phyloP scores from a whole-genome alignment of 2,329 filamentous ascomycete species.

The Microdochium bolleyi region DNA sequence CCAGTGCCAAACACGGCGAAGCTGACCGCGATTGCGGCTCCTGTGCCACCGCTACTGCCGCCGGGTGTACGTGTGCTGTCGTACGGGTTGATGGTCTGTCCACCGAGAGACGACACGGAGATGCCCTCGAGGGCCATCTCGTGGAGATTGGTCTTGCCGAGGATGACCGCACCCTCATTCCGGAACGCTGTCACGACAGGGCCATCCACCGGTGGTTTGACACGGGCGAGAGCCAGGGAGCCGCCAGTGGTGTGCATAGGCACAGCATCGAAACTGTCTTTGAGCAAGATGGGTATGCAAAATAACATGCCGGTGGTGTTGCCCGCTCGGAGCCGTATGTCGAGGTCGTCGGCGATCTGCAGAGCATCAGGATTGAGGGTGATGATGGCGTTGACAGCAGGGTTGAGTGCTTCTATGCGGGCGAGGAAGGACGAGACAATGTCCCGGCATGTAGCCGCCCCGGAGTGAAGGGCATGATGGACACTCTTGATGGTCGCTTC shows the following conservation, averaged over 20 bases:
- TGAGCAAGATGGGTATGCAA: constrained; percentile 54
- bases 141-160: constrained; percentile 55
- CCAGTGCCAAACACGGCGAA: constrained; percentile 51
- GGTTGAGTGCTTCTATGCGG: constrained; percentile 49
- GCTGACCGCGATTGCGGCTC: constrained; percentile 46
- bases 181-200: constrained; percentile 40
- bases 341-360: not conserved
- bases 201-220: constrained; percentile 35
- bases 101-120: constrained; percentile 52
- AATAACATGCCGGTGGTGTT: constrained; percentile 46
- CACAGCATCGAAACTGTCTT: constrained; percentile 54
- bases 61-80: constrained; percentile 54
- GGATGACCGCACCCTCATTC: constrained; percentile 44
- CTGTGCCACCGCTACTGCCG: constrained; percentile 56
- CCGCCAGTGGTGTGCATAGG: constrained; percentile 51
- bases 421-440: constrained; percentile 47
- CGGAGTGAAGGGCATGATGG: constrained; percentile 45
- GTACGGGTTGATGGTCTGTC: constrained; percentile 59
- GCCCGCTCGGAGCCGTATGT: constrained; percentile 33
- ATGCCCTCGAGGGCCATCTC: constrained; percentile 58
- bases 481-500: constrained; percentile 52
- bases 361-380: not conserved
- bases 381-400: constrained; percentile 42
- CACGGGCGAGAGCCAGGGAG: constrained; percentile 37
- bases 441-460: constrained; percentile 42